Conservation (phyloP, 345 rosid genomes). For the Populus davidiana region DNA sequence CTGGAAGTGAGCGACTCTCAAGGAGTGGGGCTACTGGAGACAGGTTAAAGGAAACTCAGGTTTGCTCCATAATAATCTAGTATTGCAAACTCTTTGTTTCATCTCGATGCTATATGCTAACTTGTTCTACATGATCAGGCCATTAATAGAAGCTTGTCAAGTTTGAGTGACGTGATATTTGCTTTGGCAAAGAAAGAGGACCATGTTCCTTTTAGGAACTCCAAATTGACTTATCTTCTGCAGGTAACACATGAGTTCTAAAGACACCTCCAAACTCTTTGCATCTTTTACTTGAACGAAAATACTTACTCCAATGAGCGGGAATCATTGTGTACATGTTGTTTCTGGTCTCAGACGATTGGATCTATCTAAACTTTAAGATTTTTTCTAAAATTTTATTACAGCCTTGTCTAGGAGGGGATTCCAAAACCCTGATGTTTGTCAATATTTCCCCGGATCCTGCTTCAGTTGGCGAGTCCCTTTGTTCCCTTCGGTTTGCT, state of each 20-base stretch:
- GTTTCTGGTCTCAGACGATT: neutral
- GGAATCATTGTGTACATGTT: neutral
- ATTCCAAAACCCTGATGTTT: slow-evolving; percentile 88
- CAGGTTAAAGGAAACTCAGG: slow-evolving; percentile 93
- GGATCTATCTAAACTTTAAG: neutral
- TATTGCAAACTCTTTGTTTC: neutral
- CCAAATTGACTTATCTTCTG: slow-evolving; percentile 83
- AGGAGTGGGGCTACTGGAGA: slow-evolving; percentile 93
- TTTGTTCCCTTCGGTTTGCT: slow-evolving; percentile 92
- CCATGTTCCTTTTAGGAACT: slow-evolving; percentile 91
- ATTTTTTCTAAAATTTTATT: slow-evolving; percentile 14
- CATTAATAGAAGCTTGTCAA: slow-evolving; percentile 84
- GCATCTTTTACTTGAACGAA: neutral
- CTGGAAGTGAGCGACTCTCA: slow-evolving; percentile 94
- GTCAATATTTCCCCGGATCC: slow-evolving; percentile 88
- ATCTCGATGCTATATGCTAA: neutral
- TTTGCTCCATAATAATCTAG: slow-evolving; percentile 8
- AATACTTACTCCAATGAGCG: neutral
- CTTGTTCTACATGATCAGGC: slow-evolving; percentile 46
- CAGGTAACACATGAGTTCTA: slow-evolving; percentile 49
- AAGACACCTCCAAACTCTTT: neutral
- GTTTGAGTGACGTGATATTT: slow-evolving; percentile 79
- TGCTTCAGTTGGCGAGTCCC: slow-evolving; percentile 78
- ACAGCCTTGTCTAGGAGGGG: slow-evolving; percentile 99
- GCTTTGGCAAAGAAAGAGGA: slow-evolving; percentile 92